These are phyloP conservation scores for Leonotis leonurus DNA, from an alignment of 257 asterid genomes.

Conservation along the genomic window DNA sequence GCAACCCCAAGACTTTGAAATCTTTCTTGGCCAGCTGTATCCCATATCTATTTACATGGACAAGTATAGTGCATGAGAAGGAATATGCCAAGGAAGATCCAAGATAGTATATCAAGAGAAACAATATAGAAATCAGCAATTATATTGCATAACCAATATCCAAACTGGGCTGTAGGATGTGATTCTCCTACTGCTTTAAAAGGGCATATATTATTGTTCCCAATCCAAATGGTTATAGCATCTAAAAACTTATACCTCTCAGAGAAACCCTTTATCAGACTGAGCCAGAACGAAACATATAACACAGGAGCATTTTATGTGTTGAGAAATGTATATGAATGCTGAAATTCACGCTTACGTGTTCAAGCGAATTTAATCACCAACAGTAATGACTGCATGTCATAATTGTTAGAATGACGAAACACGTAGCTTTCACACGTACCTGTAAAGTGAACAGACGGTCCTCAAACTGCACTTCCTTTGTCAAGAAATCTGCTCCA, in stretches of 20 bases:
- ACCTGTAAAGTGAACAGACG: constrained; percentile 96
- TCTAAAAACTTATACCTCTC: background rate
- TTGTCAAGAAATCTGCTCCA: constrained; percentile 98
- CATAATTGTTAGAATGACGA: background rate
- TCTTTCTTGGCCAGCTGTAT: constrained; percentile 98
- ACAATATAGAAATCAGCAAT: background rate
- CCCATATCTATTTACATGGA: constrained; percentile 75
- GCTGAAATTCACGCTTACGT: background rate
- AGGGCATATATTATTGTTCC: background rate
- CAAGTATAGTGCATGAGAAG: constrained; percentile 13
- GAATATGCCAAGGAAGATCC: background rate
- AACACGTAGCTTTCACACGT: background rate
- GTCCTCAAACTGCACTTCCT: constrained; percentile 97
- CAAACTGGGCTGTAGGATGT: background rate
- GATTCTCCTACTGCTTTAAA: background rate
- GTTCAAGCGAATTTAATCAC: background rate
- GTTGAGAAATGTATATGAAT: background rate
- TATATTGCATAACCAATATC: background rate
- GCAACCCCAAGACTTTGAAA: constrained; percentile 99
- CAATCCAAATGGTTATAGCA: background rate
- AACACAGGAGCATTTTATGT: background rate
- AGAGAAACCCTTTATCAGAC: background rate
- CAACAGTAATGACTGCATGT: background rate
- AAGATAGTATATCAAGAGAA: background rate
- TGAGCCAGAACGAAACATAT: background rate